Base-by-base conservation (phyloP, 2,329 filamentous ascomycete species). In the Cladobotryum mycophilum region DNA sequence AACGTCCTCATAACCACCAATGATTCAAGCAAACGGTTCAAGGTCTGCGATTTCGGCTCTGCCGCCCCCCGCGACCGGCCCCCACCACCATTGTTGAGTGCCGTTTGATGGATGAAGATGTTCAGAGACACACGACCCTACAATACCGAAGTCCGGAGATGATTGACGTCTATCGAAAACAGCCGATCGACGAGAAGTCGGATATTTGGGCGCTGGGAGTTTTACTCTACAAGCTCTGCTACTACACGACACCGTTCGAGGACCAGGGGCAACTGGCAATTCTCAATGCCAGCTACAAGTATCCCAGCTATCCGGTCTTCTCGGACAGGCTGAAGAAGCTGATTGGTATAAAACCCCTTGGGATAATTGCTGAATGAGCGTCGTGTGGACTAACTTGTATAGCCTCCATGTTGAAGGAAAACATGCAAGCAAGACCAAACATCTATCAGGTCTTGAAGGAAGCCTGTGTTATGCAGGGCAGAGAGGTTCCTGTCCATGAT, bases 131-230 rank as follows among this genome's bases (percentile, higher is more conserved):
- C 66, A 99, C 93, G 0, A 99, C 93, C 1, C 79, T 99, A 70
- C 93, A 99, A 68, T 99, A 99, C 67, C 81, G 93, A 58, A 97
- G 92, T 66, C 93, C 93, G 5, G 93, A 99, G 71, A 99, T 99
- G 93, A 85, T 99, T 54, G 93, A 99, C 64, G 93, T 99, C 20
- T 99, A 96, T 71, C 80, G 91, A 56, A 96, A 95, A 69, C 89
- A 91, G 61, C 90, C 93, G 1, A 96, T 99, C 64, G 89, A 99
- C 64, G 93, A 99, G 72, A 99, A 99, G 74, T 95, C 91, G 45
- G 93, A 99, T 68, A 96, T 99, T 30, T 99, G 91, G 93, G 93
- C 93, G 1, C 72, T 99, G 54, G 93, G 93, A 5, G 93, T 99
- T 40, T 74, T 99, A 52, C 72, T 99, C 49, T 99, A 99, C 76